phyloP scores from a whole-genome alignment of 192 early-diverging fungal genomes.

The Coemansia sp. region DNA sequence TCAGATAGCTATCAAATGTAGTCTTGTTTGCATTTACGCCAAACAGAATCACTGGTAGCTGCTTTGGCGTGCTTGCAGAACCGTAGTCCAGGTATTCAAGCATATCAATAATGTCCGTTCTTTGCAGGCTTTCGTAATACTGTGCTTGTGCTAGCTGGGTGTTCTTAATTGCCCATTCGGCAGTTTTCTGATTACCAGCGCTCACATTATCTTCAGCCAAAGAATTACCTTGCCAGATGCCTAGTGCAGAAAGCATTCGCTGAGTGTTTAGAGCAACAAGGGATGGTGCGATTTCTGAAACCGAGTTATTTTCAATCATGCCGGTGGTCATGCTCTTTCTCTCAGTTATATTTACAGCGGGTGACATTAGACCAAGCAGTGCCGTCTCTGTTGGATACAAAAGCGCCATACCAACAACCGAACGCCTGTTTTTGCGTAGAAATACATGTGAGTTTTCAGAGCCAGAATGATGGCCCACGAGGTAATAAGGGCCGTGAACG shows the following conservation, averaged over 20 bases:
- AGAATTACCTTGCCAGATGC: conserved; percentile 13
- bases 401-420: conserved; percentile 36
- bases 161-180: conserved; percentile 29
- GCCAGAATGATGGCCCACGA: conserved; percentile 42
- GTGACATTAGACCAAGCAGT: conserved; percentile 18
- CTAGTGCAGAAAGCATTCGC: conserved; percentile 27
- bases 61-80: not conserved
- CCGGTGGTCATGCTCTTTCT: not conserved
- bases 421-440: conserved; percentile 9
- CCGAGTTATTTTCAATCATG: conserved; percentile 7
- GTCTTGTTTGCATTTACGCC: conserved; percentile 9
- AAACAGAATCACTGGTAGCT: conserved; percentile 26
- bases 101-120: not conserved
- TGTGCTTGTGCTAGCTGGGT: conserved; percentile 35
- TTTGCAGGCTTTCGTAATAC: conserved; percentile 28
- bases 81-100: conserved; percentile 2
- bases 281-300: conserved; percentile 9
- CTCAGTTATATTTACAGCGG: not conserved
- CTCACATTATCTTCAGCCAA: conserved; percentile 9
- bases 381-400: conserved; percentile 31
- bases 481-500: conserved; percentile 38
- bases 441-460: conserved; percentile 39
- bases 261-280: conserved; percentile 15
- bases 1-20: not conserved
- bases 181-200: conserved; percentile 6